Base-by-base conservation (phyloP, 2,329 filamentous ascomycete species). In the Trichothecium sympodiale region DNA sequence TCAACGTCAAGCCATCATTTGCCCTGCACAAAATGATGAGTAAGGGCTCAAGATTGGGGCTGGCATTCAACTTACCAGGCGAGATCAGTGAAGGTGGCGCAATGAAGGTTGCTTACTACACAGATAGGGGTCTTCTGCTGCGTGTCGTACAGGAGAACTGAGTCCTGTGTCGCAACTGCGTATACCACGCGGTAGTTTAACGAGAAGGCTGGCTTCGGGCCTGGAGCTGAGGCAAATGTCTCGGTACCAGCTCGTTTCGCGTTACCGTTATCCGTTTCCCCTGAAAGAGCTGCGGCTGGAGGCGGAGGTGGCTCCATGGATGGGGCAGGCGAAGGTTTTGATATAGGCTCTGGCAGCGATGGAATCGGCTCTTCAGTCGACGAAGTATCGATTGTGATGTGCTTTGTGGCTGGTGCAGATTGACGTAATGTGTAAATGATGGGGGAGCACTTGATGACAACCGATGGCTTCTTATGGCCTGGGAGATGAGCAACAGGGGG, bases 381-480 rank as follows among this genome's bases (percentile, higher is more conserved):
- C 0, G 87, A 87, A 0, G 89, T 96, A 58, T 98, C 91, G 42
- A 98, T 86, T 1, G 86, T 94, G 46, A 98, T 93, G 50, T 94
- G 79, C 47, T 83, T 87, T 2, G 88, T 94, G 4, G 72, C 60
- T 8, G 80, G 77, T 1, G 71, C 60, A 0, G 67, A 62, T 48
- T 82, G 76, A 29, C 91, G 77, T 16, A 93, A 65, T 0, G 80
- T 85, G 59, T 96, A 98, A 47, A 84, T 80, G 17, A 94, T 62
- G 1, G 91, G 91, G 12, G 89, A 98, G 55, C 91, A 98, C 52
- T 85, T 85, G 40, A 98, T 85, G 2, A 88, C 91, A 9, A 98
- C 85, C 0, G 91, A 96, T 0, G 91, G 91, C 58, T 98, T 98
- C 67, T 95, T 98, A 60, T 96, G 89, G 2, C 91, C 91, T 0